A percentile compares a stretch with the other conserved stretches of the same genome.
Conservation (phyloP, 192 early-diverging fungal genomes). For the Podila epigama region DNA sequence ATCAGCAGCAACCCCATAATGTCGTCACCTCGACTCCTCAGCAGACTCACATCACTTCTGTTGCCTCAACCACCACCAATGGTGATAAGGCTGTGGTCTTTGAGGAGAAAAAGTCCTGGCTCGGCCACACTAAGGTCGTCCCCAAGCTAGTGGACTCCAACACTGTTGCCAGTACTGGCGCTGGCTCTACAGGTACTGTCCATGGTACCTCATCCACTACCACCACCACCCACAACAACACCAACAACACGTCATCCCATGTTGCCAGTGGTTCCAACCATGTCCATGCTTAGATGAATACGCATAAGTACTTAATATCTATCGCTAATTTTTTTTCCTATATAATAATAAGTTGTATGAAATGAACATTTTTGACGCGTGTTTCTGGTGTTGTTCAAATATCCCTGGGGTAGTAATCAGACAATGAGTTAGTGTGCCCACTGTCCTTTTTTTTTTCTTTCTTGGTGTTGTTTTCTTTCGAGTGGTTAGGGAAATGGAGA, state of each 20-base stretch:
- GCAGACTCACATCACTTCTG: background rate
- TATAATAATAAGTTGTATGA: no score
- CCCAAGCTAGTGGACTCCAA: background rate
- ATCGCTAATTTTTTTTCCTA: no score
- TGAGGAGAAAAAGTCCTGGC: constrained; percentile 19
- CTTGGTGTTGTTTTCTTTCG: no score
- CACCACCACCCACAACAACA: background rate
- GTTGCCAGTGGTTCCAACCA: background rate
- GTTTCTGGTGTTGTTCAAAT: no score
- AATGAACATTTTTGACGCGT: no score
- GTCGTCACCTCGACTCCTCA: background rate
- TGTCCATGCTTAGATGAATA: no score
- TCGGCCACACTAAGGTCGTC: constrained; percentile 13
- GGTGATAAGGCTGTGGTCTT: constrained; percentile 17
- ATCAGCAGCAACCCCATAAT: background rate
- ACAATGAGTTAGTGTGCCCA: no score
- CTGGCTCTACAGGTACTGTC: background rate
- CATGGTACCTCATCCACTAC: background rate
- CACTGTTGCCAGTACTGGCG: background rate
- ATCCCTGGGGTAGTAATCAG: no score
- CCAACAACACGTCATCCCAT: no score
- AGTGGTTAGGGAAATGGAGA: no score
- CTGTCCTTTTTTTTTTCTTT: no score
- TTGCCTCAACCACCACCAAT: background rate
- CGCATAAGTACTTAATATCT: no score